Percentiles rank a stretch among this genome's conserved stretches.
phyloP scores from a whole-genome alignment of 164 flowering plant species.

The Magnolia officinalis region DNA sequence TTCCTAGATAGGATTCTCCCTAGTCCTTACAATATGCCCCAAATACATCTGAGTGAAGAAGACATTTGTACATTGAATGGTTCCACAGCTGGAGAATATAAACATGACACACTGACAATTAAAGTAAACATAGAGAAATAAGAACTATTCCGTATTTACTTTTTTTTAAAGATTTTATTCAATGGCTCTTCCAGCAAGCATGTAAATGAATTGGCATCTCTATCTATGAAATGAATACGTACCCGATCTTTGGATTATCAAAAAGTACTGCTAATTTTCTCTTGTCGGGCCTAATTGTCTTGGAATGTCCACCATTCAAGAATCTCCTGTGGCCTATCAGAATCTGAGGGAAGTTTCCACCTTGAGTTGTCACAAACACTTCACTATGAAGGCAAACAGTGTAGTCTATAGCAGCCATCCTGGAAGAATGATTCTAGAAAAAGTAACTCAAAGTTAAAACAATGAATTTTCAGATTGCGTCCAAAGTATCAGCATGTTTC shows the following conservation, averaged over 20 bases:
- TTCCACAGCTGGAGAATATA: too few relatives aligned
- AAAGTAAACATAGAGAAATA: too few relatives aligned
- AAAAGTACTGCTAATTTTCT: constrained; percentile 71
- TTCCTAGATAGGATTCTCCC: too few relatives aligned
- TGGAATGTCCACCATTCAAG: constrained; percentile 84
- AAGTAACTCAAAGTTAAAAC: constrained; percentile 26
- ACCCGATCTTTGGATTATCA: constrained; percentile 88
- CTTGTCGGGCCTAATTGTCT: constrained; percentile 91
- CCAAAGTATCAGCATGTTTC: background rate
- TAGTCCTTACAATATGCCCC: too few relatives aligned
- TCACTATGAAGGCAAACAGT: constrained; percentile 96
- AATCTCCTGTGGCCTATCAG: constrained; percentile 87
- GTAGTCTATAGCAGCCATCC: constrained; percentile 99
- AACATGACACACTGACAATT: too few relatives aligned
- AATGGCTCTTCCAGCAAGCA: background rate
- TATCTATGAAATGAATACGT: constrained; percentile 16
- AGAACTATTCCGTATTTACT: too few relatives aligned
- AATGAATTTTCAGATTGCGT: constrained; percentile 4
- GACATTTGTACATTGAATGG: too few relatives aligned
- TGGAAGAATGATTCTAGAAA: constrained; percentile 78
- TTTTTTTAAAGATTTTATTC: background rate
- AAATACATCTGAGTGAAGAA: too few relatives aligned
- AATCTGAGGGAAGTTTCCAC: constrained; percentile 95
- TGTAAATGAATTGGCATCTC: background rate
- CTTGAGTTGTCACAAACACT: constrained; percentile 97